Base-by-base conservation (phyloP, 768 basidiomycete genomes). In the Leucocoprinus leucothites region DNA sequence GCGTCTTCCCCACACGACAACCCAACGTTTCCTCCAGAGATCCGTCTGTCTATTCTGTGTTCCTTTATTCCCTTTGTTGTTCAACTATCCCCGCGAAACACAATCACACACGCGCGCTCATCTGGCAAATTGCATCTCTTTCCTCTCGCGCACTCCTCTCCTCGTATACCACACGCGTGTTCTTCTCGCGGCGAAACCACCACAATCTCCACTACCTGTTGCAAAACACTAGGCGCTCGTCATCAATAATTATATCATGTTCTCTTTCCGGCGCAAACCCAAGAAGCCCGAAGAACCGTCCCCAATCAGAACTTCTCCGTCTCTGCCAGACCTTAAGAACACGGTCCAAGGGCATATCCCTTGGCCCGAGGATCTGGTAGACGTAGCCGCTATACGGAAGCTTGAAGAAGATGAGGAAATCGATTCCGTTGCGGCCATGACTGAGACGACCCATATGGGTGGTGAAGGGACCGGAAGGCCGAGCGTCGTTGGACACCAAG, bases 321-420 rank as follows among this genome's bases (percentile, higher is more conserved):
- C 90, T 48, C 79, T 93, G 35, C 91, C 91, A 55, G 84, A 90
- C 64, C 79, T 93, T 61, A 78, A 74, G 50, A 79, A 85, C 42
- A 38, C 47, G 36, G 54, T 49, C 28, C 86, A 84, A 63, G 88
- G 85, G 34, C n/a, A 31, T 16, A 87, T 91, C 36, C 86, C 86
- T 54, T 94, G 91, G 91, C 91, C 91, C 21, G 87, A 86, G 70
- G 79, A 86, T 69, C 80, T 94, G 34, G 84, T 94, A 40, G 88
- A 93, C 64, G 75, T 87, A 57, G 75, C 80, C 38, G 81, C 83
- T 57, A 80, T 89, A 57, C 81, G 82, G 50, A 74, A 82, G 63
- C 28, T 43, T 22, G 54, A 48, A 22, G 48, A 16, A 22, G 54
- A 56, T 18, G 47, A 56, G 11, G 54, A 56, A 42, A 14, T 9